phyloP scores from a whole-genome alignment of 2,329 filamentous ascomycete species.

The Cladosporium phlei region DNA sequence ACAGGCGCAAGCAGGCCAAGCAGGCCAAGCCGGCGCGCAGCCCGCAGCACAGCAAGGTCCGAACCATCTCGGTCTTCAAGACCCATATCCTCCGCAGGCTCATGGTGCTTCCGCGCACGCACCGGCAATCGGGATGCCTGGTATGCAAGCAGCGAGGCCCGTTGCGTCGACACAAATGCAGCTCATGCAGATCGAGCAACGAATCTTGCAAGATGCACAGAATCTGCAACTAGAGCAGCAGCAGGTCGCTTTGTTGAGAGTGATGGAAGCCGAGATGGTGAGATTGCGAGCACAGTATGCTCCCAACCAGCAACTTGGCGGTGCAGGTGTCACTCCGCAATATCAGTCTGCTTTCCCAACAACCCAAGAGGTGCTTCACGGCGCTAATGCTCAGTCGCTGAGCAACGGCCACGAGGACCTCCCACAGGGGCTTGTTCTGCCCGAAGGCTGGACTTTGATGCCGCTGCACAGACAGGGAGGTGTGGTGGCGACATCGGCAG shows the following conservation, averaged over 20 bases:
- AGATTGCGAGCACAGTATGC: conserved; percentile 51
- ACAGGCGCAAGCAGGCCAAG: conserved; percentile 15
- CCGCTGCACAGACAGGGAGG: conserved; percentile 35
- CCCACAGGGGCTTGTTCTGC: conserved; percentile 48
- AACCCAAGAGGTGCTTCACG: conserved; percentile 18
- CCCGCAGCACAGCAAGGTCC: conserved; percentile 34
- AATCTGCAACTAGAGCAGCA: conserved; percentile 59
- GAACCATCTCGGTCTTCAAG: conserved; percentile 27
- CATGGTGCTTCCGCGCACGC: conserved; percentile 11
- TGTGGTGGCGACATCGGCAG: background rate
- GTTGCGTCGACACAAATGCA: conserved; percentile 51
- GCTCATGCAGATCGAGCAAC: conserved; percentile 62
- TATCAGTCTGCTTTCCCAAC: conserved; percentile 8
- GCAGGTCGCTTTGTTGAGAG: conserved; percentile 64
- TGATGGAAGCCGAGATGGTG: conserved; percentile 63
- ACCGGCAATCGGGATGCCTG: background rate
- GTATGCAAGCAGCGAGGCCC: conserved; percentile 14
- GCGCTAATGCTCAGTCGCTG: conserved; percentile 15
- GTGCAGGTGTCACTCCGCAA: conserved; percentile 15
- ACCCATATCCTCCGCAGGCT: conserved; percentile 21
- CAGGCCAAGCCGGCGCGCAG: conserved; percentile 13
- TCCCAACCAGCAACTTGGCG: conserved; percentile 20
- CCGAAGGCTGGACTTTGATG: conserved; percentile 49
- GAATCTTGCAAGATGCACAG: conserved; percentile 63
- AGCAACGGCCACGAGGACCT: conserved; percentile 43